A percentile compares a stretch with the other conserved stretches of the same genome.
Evolutionary conservation across 2,329 filamentous ascomycete species (phyloP).

Genomic region (Alternaria rosae): DNA sequence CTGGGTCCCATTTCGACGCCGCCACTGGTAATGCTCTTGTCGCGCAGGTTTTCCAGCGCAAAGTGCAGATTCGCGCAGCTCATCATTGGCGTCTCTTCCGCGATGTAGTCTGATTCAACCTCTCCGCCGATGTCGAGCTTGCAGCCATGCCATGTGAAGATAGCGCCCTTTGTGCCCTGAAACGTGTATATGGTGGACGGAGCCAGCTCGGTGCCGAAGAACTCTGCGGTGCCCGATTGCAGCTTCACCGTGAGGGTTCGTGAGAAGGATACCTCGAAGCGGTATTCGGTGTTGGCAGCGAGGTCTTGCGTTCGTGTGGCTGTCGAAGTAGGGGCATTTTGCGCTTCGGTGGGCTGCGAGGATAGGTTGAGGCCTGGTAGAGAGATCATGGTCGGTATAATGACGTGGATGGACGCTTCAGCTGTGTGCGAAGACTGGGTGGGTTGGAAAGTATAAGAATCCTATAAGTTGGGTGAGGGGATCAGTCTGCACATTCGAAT

Average conservation of each 20-base stretch:
- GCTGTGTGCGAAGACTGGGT: background rate
- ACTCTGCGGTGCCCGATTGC: slow-evolving; percentile 82
- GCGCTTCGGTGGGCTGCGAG: slow-evolving; percentile 38
- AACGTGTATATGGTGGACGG: slow-evolving; percentile 81
- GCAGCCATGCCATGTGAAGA: slow-evolving; percentile 93
- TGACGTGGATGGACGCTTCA: background rate
- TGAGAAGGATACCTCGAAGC: slow-evolving; percentile 51
- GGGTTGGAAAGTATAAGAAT: background rate
- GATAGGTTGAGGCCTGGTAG: slow-evolving; percentile 57
- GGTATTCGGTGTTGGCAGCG: slow-evolving; percentile 55
- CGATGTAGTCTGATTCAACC: slow-evolving; percentile 71
- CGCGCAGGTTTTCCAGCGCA: slow-evolving; percentile 77
- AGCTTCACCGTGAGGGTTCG: slow-evolving; percentile 62
- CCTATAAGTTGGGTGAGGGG: background rate
- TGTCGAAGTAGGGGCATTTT: slow-evolving; percentile 30
- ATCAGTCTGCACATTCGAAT: background rate
- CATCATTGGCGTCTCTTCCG: slow-evolving; percentile 82
- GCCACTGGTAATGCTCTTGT: slow-evolving; percentile 59
- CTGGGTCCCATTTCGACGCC: slow-evolving; percentile 69
- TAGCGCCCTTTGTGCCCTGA: slow-evolving; percentile 80
- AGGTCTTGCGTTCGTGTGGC: slow-evolving; percentile 52
- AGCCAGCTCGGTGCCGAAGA: slow-evolving; percentile 94
- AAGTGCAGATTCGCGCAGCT: slow-evolving; percentile 88
- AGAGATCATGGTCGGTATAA: slow-evolving; percentile 42
- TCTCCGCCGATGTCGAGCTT: slow-evolving; percentile 79